Evolutionary conservation across 2,329 filamentous ascomycete species (phyloP), one percentile per base, ranked within the genome.

Genomic region (Microsporum canis): DNA sequence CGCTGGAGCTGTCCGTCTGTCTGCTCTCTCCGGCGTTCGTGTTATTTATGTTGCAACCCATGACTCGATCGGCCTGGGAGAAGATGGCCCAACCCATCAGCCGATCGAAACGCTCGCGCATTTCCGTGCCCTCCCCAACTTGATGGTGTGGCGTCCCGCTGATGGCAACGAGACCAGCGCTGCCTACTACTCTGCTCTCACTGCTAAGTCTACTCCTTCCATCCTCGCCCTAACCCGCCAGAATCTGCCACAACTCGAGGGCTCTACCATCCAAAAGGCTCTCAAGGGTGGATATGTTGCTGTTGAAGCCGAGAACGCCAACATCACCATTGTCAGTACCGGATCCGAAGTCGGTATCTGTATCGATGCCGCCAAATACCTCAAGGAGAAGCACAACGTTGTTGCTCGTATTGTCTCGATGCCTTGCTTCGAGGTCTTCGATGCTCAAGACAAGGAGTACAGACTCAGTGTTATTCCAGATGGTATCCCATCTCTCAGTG

Each of bases 81-180:
- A 99, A 81, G 94, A 99, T 73, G 94, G 94, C 66, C 92, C 94
- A 69, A 99, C 94, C 62, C 94, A 99, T 81, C 94, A 99, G 84
- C 94, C 94, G 76, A 96, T 99, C 70, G 94, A 99, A 86, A 96
- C 91, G 51, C 86, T 97, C 66, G 88, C 91, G 63, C 94, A 97
- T 80, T 97, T 97, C 90, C 92, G 94, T 76, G 94, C 94, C 67
- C 85, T 97, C 69, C 94, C 94, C 73, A 99, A 99, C 87, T 89
- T 88, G 83, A 96, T 97, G 89, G 92, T 97, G 71, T 97, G 94
- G 94, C 91, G 94, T 74, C 94, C 94, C 68, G 92, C 94, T 71
- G 94, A 97, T 73, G 92, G 92, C 72, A 97, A 97, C 82, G 94
- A 99, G 88, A 94, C 88, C 70, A 95, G 89, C 73, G 92, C 91